Percentiles rank a stretch among this genome's conserved stretches.
phyloP scores from a whole-genome alignment of 148 eudicot genomes.

The Dianthus caryophyllus region DNA sequence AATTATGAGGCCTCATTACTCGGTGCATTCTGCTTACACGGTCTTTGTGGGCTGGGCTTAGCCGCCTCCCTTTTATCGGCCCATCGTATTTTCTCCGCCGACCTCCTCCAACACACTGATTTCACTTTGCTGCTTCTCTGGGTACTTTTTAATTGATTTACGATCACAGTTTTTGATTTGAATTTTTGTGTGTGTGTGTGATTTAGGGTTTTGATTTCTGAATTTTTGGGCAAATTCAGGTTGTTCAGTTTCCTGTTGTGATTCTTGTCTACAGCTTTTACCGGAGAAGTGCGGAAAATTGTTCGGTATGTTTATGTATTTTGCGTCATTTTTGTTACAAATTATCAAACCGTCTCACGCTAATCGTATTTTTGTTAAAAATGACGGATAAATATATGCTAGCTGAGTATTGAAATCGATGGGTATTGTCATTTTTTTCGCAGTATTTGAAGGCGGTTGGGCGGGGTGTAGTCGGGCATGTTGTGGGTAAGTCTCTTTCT shows the following conservation, averaged over 20 bases:
- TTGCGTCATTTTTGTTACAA: background rate
- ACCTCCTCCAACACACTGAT: slow-evolving; percentile 46
- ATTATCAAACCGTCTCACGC: background rate
- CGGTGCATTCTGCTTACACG: slow-evolving; percentile 42
- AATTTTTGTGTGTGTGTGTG: background rate
- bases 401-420: background rate
- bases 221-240: slow-evolving; percentile 35
- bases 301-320: slow-evolving; percentile 46
- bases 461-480: slow-evolving; percentile 64
- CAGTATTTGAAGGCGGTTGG: slow-evolving; percentile 80
- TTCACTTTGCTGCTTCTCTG: slow-evolving; percentile 45
- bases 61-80: slow-evolving; percentile 44
- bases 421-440: slow-evolving; percentile 12
- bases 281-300: slow-evolving; percentile 41
- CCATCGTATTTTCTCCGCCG: slow-evolving; percentile 30
- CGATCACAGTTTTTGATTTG: too few species aligned
- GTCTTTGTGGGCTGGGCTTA: slow-evolving; percentile 49
- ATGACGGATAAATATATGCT: background rate
- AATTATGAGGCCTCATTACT: slow-evolving; percentile 24
- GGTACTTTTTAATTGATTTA: slow-evolving; percentile 34
- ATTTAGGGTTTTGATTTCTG: background rate
- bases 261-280: slow-evolving; percentile 46
- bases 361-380: background rate
- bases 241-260: slow-evolving; percentile 51
- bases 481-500: slow-evolving; percentile 43